A percentile compares a stretch with the other conserved stretches of the same genome.
These are phyloP conservation scores for Phytopythium sindhum DNA, from an alignment of 352 stramenopile species.

Conservation along the genomic window DNA sequence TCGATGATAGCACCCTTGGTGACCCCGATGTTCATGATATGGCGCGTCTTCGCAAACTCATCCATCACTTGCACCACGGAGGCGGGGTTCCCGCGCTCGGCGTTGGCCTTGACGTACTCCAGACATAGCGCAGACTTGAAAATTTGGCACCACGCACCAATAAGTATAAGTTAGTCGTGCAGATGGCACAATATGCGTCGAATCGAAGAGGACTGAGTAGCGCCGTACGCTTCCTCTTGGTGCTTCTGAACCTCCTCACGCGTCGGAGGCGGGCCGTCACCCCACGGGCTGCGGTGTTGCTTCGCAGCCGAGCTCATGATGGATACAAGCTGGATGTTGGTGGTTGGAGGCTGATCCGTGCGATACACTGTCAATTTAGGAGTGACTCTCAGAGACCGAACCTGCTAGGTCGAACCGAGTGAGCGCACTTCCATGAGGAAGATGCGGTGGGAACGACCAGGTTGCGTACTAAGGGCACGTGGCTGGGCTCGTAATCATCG, in stretches of 20 bases:
- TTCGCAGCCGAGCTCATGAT: background rate
- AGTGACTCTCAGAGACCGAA: too few relatives aligned
- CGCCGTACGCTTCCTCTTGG: slow-evolving; percentile 2
- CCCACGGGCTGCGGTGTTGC: slow-evolving; percentile 5
- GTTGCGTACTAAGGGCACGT: too few relatives aligned
- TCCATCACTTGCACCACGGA: slow-evolving; percentile 38
- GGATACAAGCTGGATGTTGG: background rate
- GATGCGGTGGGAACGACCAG: too few relatives aligned
- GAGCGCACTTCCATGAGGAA: too few relatives aligned
- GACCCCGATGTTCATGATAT: slow-evolving; percentile 44
- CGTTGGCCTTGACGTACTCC: slow-evolving; percentile 34
- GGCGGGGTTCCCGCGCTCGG: slow-evolving; percentile 22
- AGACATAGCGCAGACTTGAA: slow-evolving; percentile 26
- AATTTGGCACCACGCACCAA: background rate
- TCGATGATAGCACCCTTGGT: slow-evolving; percentile 38
- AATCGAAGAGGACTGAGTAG: too few relatives aligned
- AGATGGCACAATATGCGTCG: too few relatives aligned
- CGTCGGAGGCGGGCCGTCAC: slow-evolving; percentile 11
- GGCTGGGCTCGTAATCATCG: too few relatives aligned
- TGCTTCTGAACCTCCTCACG: slow-evolving; percentile 9
- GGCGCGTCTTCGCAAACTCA: slow-evolving; percentile 23
- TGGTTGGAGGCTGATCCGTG: too few relatives aligned
- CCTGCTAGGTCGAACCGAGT: too few relatives aligned
- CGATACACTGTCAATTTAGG: too few relatives aligned
- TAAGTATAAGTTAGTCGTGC: too few relatives aligned